phyloP scores from a whole-genome alignment of 148 eudicot species.

The Camellia sinensis region DNA sequence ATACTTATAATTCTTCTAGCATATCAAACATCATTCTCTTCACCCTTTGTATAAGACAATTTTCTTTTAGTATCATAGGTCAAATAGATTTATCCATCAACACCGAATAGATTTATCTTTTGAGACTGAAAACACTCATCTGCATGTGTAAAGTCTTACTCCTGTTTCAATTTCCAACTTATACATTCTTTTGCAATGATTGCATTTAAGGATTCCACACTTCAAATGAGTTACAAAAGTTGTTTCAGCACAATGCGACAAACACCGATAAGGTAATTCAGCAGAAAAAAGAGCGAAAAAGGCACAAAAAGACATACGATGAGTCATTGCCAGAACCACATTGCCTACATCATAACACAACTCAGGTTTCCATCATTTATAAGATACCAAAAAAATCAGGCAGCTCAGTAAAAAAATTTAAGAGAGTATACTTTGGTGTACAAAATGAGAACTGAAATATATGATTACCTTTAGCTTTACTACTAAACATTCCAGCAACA shows the following conservation, averaged over 20 bases:
- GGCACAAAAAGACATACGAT: not conserved
- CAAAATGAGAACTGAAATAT: not conserved
- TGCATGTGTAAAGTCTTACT: not conserved
- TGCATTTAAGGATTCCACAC: not conserved
- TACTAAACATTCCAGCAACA: slow-evolving; percentile 99
- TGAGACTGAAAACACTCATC: not conserved
- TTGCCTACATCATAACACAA: not conserved
- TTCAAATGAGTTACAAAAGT: not conserved
- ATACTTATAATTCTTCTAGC: too few species aligned
- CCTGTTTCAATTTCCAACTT: not conserved
- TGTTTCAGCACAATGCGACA: not conserved
- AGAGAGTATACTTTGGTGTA: not conserved
- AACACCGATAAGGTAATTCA: not conserved
- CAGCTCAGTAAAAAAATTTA: not conserved
- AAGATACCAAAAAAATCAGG: not conserved
- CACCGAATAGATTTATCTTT: not conserved
- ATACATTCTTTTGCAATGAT: not conserved
- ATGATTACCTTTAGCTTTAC: slow-evolving; percentile 89
- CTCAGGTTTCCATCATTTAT: not conserved
- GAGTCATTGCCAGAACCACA: not conserved
- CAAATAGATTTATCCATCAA: not conserved
- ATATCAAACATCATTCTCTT: not conserved
- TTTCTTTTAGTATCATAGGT: not conserved
- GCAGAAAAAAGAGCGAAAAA: not conserved
- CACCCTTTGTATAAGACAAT: not conserved